phyloP scores from a whole-genome alignment of 306 rosid genomes.

The Oemleria cerasiformis region DNA sequence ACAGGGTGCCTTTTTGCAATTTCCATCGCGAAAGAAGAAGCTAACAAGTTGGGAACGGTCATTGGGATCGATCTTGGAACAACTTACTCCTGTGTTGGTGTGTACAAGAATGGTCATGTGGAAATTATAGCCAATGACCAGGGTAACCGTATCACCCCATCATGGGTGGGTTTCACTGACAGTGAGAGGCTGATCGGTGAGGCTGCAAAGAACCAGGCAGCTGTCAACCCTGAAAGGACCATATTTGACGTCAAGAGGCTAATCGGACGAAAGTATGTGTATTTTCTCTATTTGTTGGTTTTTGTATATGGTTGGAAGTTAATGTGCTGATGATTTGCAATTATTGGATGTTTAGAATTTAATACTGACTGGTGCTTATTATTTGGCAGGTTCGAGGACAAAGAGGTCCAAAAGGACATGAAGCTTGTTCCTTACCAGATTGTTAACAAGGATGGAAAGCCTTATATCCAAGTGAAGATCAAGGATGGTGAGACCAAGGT shows the following conservation, averaged over 20 bases:
- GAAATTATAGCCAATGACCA: constrained; percentile 99
- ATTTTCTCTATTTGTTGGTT: not conserved
- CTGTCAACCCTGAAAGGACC: constrained; percentile 91
- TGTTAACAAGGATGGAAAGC: constrained; percentile 96
- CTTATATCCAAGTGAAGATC: constrained; percentile 77
- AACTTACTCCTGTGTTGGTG: constrained; percentile 97
- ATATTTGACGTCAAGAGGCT: constrained; percentile 97
- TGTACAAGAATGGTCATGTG: constrained; percentile 92
- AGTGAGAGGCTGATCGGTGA: constrained; percentile 91
- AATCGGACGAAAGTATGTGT: constrained; percentile 83
- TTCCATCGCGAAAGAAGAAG: constrained; percentile 87
- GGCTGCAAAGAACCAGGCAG: constrained; percentile 99
- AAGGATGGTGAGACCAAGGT: constrained; percentile 97
- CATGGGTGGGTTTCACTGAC: constrained; percentile 93
- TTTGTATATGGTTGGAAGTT: too few species aligned
- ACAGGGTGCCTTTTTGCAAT: constrained; percentile 76
- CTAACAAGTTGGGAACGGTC: constrained; percentile 84
- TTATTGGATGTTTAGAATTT: not conserved
- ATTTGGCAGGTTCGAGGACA: constrained; percentile 75
- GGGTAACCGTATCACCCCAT: constrained; percentile 98
- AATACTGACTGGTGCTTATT: constrained; percentile 9
- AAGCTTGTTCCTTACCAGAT: constrained; percentile 89
- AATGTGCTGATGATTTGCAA: not conserved
- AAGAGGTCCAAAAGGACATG: constrained; percentile 87
- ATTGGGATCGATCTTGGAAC: constrained; percentile 98